A percentile compares a stretch with the other conserved stretches of the same genome.
Evolutionary conservation across 1,139 yeast genomes (phyloP).

Genomic region (Yamadazyma triangularis): DNA sequence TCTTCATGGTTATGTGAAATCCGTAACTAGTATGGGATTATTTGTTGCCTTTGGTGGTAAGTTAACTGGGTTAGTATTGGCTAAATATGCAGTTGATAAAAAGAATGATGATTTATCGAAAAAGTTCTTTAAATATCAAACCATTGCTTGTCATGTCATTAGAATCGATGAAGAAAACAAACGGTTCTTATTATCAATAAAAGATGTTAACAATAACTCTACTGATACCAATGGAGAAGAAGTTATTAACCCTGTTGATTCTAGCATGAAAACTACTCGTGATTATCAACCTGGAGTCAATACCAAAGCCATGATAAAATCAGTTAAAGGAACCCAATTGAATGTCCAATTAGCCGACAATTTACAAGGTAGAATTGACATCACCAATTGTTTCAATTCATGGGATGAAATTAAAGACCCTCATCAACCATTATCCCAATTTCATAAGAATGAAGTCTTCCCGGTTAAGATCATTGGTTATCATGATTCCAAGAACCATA

Average conservation of each 20-base stretch:
- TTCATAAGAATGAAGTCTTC: slow-evolving; percentile 54
- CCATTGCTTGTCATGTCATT: slow-evolving; percentile 61
- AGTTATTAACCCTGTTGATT: slow-evolving; percentile 58
- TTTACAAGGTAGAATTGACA: slow-evolving; percentile 75
- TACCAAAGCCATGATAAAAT: slow-evolving; percentile 57
- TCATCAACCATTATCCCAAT: slow-evolving; percentile 56
- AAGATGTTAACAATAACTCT: slow-evolving; percentile 21
- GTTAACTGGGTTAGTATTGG: slow-evolving; percentile 78
- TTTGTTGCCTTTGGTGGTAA: slow-evolving; percentile 80
- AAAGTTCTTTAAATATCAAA: slow-evolving; percentile 59
- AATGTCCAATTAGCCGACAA: slow-evolving; percentile 76
- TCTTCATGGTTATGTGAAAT: slow-evolving; percentile 71
- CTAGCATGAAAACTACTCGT: slow-evolving; percentile 37
- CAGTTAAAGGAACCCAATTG: slow-evolving; percentile 70
- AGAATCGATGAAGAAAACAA: slow-evolving; percentile 63
- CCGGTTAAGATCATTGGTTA: slow-evolving; percentile 70
- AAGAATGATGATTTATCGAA: slow-evolving; percentile 53
- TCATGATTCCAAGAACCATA: slow-evolving; percentile 70
- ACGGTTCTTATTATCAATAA: slow-evolving; percentile 64
- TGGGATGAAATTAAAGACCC: slow-evolving; percentile 54
- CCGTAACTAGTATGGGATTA: slow-evolving; percentile 73
- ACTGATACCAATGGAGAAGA: slow-evolving; percentile 22
- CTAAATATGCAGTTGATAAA: slow-evolving; percentile 63
- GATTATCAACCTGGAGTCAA: slow-evolving; percentile 58
- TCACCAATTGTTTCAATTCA: slow-evolving; percentile 62